Percentiles rank a stretch among this genome's conserved stretches.
Evolutionary conservation across 371 early-diverging fungal genomes (phyloP).

Genomic region (Apophysomyces elegans): DNA sequence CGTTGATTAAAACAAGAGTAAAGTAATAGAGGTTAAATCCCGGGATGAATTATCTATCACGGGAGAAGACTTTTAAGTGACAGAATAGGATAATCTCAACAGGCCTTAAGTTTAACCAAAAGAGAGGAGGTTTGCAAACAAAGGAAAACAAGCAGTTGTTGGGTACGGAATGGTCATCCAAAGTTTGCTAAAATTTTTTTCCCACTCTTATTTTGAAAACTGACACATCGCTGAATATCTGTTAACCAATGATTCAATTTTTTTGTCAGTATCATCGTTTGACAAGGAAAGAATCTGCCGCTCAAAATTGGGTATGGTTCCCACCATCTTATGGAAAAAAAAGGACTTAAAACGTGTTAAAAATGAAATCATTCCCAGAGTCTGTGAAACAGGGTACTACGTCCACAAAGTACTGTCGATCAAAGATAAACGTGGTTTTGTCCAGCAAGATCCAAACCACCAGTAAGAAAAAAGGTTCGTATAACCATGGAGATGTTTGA

Average conservation of each 20-base stretch:
- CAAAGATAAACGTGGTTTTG: neutral
- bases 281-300: conserved; percentile 2
- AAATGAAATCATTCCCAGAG: neutral
- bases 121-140: too few species aligned
- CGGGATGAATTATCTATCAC: too few species aligned
- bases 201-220: too few species aligned
- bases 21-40: too few species aligned
- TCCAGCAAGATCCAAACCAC: neutral
- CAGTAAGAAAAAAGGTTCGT: neutral
- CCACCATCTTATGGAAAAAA: neutral
- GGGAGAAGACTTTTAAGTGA: too few species aligned
- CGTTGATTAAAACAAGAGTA: too few species aligned
- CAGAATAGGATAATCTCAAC: too few species aligned
- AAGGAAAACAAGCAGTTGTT: too few species aligned
- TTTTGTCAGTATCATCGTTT: neutral
- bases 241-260: neutral
- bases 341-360: conserved; percentile 10
- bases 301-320: neutral
- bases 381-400: conserved; percentile 2
- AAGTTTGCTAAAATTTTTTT: too few species aligned
- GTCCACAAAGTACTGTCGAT: neutral
- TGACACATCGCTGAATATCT: neutral
- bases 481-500: conserved; percentile 1
- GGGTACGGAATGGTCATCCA: too few species aligned
- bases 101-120: too few species aligned